phyloP scores from a whole-genome alignment of 1,284 basidiomycete species.

The Cronartium ribicola region DNA sequence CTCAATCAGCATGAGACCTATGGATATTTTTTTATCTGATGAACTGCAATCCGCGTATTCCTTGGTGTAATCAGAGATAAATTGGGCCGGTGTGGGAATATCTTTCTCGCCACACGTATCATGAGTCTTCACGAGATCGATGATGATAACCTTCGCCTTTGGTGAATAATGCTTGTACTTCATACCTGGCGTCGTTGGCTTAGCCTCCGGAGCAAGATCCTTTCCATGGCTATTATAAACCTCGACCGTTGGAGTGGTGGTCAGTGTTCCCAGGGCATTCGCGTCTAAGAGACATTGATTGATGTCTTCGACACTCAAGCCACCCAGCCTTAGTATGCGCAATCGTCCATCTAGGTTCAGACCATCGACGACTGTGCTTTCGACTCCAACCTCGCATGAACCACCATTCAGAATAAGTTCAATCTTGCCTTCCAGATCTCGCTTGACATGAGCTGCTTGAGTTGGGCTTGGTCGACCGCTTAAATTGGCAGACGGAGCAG shows the following conservation, averaged over 20 bases:
- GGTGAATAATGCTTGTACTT: slow-evolving; percentile 98
- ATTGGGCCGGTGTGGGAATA: not conserved
- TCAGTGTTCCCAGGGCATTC: slow-evolving; percentile 43
- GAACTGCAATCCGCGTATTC: not conserved
- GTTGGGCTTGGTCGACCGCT: slow-evolving; percentile 94
- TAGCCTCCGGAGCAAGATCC: slow-evolving; percentile 59
- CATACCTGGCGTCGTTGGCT: slow-evolving; percentile 96
- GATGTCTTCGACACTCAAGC: slow-evolving; percentile 84
- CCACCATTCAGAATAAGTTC: slow-evolving; percentile 88
- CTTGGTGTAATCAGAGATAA: not conserved
- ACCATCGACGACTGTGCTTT: slow-evolving; percentile 93
- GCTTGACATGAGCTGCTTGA: slow-evolving; percentile 73
- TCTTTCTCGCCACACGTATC: not conserved
- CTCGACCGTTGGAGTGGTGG: slow-evolving; percentile 16
- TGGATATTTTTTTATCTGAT: not conserved
- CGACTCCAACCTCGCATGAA: slow-evolving; percentile 78
- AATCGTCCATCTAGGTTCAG: slow-evolving; percentile 61
- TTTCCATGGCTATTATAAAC: slow-evolving; percentile 5
- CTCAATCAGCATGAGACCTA: slow-evolving; percentile 36
- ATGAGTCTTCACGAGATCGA: slow-evolving; percentile 7
- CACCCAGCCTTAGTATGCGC: slow-evolving; percentile 83
- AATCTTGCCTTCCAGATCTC: slow-evolving; percentile 59
- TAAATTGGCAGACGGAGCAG: slow-evolving; percentile 92
- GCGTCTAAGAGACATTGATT: slow-evolving; percentile 59
- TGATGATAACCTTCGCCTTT: slow-evolving; percentile 19